Conservation (phyloP, 257 asterid species). For the Ligustrum vulgare region DNA sequence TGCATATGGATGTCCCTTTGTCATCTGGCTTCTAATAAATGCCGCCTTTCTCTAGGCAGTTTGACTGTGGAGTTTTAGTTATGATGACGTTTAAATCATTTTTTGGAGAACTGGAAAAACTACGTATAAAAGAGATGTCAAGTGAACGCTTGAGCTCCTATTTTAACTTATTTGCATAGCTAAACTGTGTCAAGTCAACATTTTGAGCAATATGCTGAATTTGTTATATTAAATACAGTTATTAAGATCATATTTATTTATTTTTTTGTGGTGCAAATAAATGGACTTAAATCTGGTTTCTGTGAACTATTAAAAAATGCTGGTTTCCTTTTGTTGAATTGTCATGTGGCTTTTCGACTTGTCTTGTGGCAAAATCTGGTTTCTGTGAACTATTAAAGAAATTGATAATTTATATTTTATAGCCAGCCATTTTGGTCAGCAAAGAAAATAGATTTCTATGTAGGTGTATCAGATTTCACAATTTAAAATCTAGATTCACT, state of each 20-base stretch:
- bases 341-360: neutral
- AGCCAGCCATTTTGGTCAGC: neutral
- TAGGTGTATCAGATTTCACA: slow-evolving; percentile 20
- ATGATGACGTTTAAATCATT: neutral
- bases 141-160: neutral
- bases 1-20: neutral
- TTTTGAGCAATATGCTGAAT: neutral
- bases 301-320: neutral
- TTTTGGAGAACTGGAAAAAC: too few species aligned
- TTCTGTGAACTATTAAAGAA: neutral
- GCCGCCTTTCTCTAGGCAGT: neutral
- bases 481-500: neutral
- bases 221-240: neutral
- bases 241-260: too few species aligned
- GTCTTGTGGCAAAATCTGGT: neutral
- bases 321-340: neutral
- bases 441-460: neutral
- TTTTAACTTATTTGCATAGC: neutral
- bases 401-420: neutral
- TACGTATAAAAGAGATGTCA: too few species aligned
- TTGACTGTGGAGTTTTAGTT: neutral
- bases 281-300: neutral
- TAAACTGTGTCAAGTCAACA: neutral
- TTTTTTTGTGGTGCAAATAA: neutral
- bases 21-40: neutral